phyloP scores from a whole-genome alignment of 306 rosid genomes.

The Styphnolobium japonicum region DNA sequence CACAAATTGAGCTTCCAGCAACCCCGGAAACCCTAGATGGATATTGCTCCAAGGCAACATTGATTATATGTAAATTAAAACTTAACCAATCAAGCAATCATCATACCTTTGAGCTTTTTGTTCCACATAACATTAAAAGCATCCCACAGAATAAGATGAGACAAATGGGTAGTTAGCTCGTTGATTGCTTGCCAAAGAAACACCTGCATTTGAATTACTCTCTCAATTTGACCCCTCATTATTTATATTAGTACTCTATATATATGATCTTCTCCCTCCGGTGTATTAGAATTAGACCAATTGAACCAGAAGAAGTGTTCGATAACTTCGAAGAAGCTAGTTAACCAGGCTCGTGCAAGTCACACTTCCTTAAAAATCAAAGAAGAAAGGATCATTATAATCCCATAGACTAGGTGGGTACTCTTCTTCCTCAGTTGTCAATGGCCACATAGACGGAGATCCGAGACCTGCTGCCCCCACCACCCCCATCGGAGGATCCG shows the following conservation, averaged over 20 bases:
- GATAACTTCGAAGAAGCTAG: background rate
- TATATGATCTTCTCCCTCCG: background rate
- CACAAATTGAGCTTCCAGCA: too few relatives aligned
- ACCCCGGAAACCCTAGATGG: background rate
- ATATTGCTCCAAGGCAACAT: background rate
- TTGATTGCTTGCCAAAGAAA: background rate
- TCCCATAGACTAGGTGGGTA: constrained; percentile 64
- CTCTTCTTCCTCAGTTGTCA: constrained; percentile 54
- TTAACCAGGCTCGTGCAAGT: background rate
- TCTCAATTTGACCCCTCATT: too few relatives aligned
- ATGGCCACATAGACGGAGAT: constrained; percentile 66
- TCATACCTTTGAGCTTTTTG: background rate
- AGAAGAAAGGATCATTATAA: constrained; percentile 68
- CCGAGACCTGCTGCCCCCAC: constrained; percentile 35
- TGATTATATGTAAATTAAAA: background rate
- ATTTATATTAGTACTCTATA: background rate
- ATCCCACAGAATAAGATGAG: background rate
- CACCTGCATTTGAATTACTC: background rate
- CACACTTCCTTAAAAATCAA: constrained; percentile 44
- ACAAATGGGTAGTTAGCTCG: background rate
- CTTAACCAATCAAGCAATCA: background rate
- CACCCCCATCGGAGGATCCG: constrained; percentile 37
- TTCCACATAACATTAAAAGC: background rate
- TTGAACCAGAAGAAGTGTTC: background rate
- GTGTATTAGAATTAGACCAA: background rate